Evolutionary conservation across 1,139 yeast species (phyloP), one percentile per base, ranked within the genome.

Genomic region (Hyphopichia burtonii): DNA sequence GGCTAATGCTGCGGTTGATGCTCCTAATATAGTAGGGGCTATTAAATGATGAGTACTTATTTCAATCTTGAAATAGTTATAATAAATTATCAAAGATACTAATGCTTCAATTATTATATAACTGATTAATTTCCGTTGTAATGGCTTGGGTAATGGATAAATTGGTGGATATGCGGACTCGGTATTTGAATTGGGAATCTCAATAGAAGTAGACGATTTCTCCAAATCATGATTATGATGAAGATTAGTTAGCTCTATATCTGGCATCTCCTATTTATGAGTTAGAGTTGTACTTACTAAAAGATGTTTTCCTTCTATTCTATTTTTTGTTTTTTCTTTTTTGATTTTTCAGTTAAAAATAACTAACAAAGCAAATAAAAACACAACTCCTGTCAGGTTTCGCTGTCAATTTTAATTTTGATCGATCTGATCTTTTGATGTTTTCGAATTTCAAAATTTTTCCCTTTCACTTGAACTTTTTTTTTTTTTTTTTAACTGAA

Each of bases 1-100:
- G 1, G 85, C 86, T 45, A 81, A 56, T 11, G 79, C 75, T 0
- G 83, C 80, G 0, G 83, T 74, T 2, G 68, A 55, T 10, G 71
- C 59, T 1, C 83, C 82, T 41, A 78, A 55, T 10, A 74, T 49
- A 0, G 71, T 53, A 0, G 80, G 77, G 22, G 75, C 76, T 15
- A 72, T 41, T 36, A 63, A 53, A 18, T 56, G 54, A 44, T 65
- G 54, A n/a, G 56, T 31, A 25, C n/a, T 9, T 5, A 40, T 36
- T 8, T 49, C 41, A 22, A 69, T 45, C 11, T 32, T 12, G 9
- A 55, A 58, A 49, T 69, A 69, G 38, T 66, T 52, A 43, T 48
- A 55, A 52, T 69, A 68, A 11, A 68, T 50, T 4, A 50, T 33
- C 25, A 55, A 23, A 4, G 71, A 58, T 7, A 57, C 39, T 4